Base-by-base conservation (phyloP, 2,329 filamentous ascomycete genomes). In the Pestalotiopsis sp. region DNA sequence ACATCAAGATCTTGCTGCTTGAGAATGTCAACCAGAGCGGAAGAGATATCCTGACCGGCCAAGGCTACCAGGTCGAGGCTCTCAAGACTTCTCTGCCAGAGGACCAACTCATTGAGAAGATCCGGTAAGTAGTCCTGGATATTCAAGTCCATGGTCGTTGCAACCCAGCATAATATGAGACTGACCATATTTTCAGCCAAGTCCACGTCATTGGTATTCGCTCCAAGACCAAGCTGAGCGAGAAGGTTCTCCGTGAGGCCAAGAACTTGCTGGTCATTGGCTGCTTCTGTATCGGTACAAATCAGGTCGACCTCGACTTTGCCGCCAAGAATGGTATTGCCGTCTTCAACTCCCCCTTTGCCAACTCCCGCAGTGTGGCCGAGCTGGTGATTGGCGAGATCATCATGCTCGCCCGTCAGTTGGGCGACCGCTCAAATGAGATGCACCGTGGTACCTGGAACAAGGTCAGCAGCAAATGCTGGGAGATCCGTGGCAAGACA, bases 221-320 rank as follows among this genome's bases (percentile, higher is more conserved):
- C 73, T 98, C 95, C 69, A 99, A 99, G 86, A 99, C 96, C 41
- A 97, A 96, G 84, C 89, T 99, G 78, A 95, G 91, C 9, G 91
- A 92, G 71, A 91, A 91, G 76, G 93, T 99, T 36, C 87, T 99
- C 70, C 87, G 89, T 68, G 91, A 97, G 80, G 96, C 96, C 67
- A 97, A 95, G 84, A 97, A 98, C 80, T 88, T 99, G 66, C 92
- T 98, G 69, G 96, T 98, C 71, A 90, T 98, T 75, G 96, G 96
- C 70, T 99, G 96, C 85, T 99, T 99, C 88, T 99, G 96, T 81
- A 99, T 99, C 76, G 96, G 96, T 73, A 99, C 96, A 68, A 98
- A 97, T 84, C 94, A 97, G 81, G 94, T 97, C 73, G 92, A 97
- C 79, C 89, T 97, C 70, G 88, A 93, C 70, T 95, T 90, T 78